These are phyloP conservation scores for Alternaria arborescens DNA, from an alignment of 2,329 filamentous ascomycete genomes.

Conservation along the genomic window DNA sequence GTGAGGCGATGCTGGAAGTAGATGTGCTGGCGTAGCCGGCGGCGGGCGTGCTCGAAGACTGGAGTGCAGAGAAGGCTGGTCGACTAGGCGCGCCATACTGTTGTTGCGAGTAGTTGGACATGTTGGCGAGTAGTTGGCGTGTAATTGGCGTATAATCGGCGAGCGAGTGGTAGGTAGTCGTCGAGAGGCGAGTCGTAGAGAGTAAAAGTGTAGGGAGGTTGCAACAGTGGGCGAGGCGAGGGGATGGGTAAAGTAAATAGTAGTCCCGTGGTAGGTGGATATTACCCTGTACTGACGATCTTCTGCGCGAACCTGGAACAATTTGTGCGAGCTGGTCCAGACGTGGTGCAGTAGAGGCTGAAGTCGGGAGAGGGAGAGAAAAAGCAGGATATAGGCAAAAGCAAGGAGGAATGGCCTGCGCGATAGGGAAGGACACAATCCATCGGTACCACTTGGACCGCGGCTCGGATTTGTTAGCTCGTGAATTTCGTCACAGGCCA, in stretches of 20 bases:
- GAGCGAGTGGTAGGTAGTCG: not conserved
- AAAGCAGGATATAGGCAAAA: constrained; percentile 14
- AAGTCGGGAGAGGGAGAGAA: constrained; percentile 12
- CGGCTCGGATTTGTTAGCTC: constrained; percentile 25
- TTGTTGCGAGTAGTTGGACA: constrained; percentile 34
- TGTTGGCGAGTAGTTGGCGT: constrained; percentile 11
- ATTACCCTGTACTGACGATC: constrained; percentile 23
- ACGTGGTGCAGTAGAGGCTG: constrained; percentile 17
- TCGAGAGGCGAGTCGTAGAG: not conserved
- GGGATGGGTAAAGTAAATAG: constrained; percentile 29
- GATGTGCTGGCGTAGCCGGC: constrained; percentile 55
- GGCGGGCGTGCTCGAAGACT: constrained; percentile 36
- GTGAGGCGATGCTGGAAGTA: constrained; percentile 51
- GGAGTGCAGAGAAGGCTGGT: constrained; percentile 50
- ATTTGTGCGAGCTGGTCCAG: constrained; percentile 14
- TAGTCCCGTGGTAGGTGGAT: constrained; percentile 30
- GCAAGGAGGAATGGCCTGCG: constrained; percentile 4
- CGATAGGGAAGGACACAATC: constrained; percentile 13
- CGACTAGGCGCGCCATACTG: constrained; percentile 31
- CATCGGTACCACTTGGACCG: constrained; percentile 24
- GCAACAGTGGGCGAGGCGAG: constrained; percentile 16
- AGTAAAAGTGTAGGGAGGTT: constrained; percentile 5
- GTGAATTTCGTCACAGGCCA: constrained; percentile 29
- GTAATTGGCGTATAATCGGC: not conserved
- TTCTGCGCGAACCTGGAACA: constrained; percentile 20